Evolutionary conservation across 805 yeast species (phyloP), one percentile per base, ranked within the genome.

Genomic region (Soucietia sequanensis): DNA sequence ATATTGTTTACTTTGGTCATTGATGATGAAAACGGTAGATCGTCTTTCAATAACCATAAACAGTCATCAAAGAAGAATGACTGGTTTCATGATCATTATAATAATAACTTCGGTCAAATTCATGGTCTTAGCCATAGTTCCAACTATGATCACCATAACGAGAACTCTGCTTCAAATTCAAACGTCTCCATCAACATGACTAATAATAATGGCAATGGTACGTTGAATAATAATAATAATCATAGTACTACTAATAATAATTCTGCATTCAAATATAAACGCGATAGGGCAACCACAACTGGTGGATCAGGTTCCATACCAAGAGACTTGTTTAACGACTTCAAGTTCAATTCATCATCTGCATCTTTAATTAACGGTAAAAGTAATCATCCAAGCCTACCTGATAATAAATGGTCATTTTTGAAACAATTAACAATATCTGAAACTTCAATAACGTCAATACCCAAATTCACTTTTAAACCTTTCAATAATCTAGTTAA

Each of bases 1-100:
- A 51, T 80, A 3, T 52, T 78, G 22, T 65, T 70, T 27, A 65
- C 71, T 31, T 59, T 80, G 34, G 80, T 79, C 2, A 62, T 70
- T 24, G 82, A 78, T 24, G 83, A 78, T 43, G 73, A 67, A 35
- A 48, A 49, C 20, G 72, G 72, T 6, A 47, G 74, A 33, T 50
- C 62, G 22, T 48, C 60, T 21, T 64, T 64, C 46, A 36, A 41
- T 22, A 18, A 22, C 14, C 48, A 50, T 32, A 57, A 52, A 33
- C 60, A 44, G 22, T 37, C 43, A 20, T 43, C 46, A 35, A 52
- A 47, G 28, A 23, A 34, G 31, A 38, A 36, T 15, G 42, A 42
- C 12, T 20, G 31, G 11, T 38, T 31, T 23, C 24, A 29, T 27
- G 46, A 44, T 18, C 22, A 28, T 15, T 30, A 39, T 36, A 38